A percentile compares a stretch with the other conserved stretches of the same genome.
Evolutionary conservation across 257 asterid genomes (phyloP).

Genomic region (Pogostemon cablin): DNA sequence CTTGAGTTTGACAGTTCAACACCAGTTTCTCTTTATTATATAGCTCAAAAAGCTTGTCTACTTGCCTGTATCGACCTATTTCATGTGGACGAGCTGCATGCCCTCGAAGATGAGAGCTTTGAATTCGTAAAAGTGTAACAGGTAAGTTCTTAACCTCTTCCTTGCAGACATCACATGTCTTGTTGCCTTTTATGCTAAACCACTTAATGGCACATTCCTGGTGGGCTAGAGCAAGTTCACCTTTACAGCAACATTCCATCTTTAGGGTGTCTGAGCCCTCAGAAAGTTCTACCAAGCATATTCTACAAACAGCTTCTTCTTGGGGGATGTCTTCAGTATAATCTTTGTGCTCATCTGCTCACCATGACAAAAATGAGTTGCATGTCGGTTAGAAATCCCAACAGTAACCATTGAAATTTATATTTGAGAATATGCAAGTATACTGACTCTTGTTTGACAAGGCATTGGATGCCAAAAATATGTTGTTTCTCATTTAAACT

Average conservation of each 20-base stretch:
- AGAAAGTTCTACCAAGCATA: slow-evolving; percentile 82
- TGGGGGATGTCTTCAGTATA: slow-evolving; percentile 72
- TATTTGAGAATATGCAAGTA: no score
- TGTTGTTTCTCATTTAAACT: no score
- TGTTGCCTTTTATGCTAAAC: slow-evolving; percentile 97
- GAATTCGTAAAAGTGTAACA: slow-evolving; percentile 79
- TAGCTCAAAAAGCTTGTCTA: not conserved
- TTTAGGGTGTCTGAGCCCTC: slow-evolving; percentile 78
- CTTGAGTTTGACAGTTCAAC: slow-evolving; percentile 9
- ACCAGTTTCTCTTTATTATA: slow-evolving; percentile 21
- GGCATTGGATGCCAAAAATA: no score
- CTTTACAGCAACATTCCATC: slow-evolving; percentile 95
- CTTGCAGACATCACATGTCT: slow-evolving; percentile 88
- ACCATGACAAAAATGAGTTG: slow-evolving; percentile 41
- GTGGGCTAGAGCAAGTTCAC: slow-evolving; percentile 97
- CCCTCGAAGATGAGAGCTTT: slow-evolving; percentile 48
- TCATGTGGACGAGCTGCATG: slow-evolving; percentile 47
- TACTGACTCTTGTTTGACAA: no score
- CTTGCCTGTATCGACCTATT: slow-evolving; percentile 68
- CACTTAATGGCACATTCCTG: slow-evolving; percentile 90
- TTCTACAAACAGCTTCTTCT: slow-evolving; percentile 94
- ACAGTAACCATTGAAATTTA: no score
- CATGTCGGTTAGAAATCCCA: slow-evolving; percentile 24
- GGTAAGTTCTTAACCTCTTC: slow-evolving; percentile 88
- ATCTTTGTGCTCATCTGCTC: slow-evolving; percentile 56